phyloP scores from a whole-genome alignment of 1,139 yeast genomes.

The Scheffersomyces titani region DNA sequence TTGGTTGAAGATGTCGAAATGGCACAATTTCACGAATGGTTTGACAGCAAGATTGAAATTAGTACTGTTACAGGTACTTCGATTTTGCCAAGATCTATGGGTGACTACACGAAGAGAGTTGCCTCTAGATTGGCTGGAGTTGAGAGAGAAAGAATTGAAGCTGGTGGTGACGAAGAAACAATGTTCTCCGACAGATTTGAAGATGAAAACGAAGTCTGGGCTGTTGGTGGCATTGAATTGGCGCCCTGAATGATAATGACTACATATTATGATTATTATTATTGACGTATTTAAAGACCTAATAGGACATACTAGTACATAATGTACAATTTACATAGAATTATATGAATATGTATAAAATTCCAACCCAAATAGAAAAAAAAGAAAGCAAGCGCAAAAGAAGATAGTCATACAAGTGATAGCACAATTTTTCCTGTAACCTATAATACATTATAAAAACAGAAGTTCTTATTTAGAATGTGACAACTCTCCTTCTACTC shows the following conservation, averaged over 20 bases:
- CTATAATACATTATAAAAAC: background rate
- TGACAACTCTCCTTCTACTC: conserved; percentile 7
- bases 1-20: conserved; percentile 72
- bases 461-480: background rate
- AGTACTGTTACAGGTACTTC: conserved; percentile 47
- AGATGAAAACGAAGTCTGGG: conserved; percentile 87
- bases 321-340: background rate
- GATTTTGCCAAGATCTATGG: conserved; percentile 70
- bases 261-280: too few species aligned
- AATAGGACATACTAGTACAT: background rate
- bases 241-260: too few species aligned
- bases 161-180: conserved; percentile 89
- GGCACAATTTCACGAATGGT: conserved; percentile 64
- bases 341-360: background rate
- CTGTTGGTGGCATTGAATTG: conserved; percentile 68
- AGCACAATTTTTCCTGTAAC: background rate
- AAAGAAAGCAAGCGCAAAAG: background rate
- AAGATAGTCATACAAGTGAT: background rate
- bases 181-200: conserved; percentile 84
- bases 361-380: background rate
- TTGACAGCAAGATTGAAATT: conserved; percentile 25
- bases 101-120: conserved; percentile 88
- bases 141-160: conserved; percentile 82
- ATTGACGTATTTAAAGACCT: background rate
- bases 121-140: conserved; percentile 79